Conservation (phyloP, 257 asterid genomes). For the Solanum infundibuliforme region DNA sequence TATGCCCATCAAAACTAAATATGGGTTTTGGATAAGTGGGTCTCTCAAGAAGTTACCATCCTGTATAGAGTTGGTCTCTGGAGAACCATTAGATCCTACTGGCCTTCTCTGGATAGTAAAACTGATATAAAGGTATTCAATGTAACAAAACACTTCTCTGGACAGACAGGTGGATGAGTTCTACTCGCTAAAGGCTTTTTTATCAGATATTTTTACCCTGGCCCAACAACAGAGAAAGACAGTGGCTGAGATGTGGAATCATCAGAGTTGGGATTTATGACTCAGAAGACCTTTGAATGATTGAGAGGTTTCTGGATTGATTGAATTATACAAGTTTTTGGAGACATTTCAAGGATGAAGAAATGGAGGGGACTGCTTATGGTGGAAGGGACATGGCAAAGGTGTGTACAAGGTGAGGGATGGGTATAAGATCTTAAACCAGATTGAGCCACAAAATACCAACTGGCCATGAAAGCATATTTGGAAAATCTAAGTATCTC, state of each 20-base stretch:
- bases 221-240: not conserved
- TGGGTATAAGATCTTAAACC: not conserved
- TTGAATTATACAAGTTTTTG: not conserved
- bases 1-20: not conserved
- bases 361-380: not conserved
- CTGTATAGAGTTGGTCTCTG: not conserved
- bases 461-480: not conserved
- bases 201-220: not conserved
- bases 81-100: not conserved
- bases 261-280: not conserved
- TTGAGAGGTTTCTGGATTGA: not conserved
- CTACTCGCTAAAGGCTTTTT: not conserved
- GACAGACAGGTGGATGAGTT: not conserved
- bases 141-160: not conserved
- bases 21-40: not conserved
- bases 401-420: not conserved
- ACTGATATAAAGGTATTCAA: not conserved
- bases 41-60: not conserved
- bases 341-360: not conserved
- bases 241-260: not conserved
- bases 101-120: not conserved
- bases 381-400: not conserved
- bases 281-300: not conserved
- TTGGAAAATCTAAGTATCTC: not conserved
- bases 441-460: not conserved